A percentile compares a stretch with the other conserved stretches of the same genome.
phyloP scores from a whole-genome alignment of 805 yeast species.

The Barnettozyma populi region DNA sequence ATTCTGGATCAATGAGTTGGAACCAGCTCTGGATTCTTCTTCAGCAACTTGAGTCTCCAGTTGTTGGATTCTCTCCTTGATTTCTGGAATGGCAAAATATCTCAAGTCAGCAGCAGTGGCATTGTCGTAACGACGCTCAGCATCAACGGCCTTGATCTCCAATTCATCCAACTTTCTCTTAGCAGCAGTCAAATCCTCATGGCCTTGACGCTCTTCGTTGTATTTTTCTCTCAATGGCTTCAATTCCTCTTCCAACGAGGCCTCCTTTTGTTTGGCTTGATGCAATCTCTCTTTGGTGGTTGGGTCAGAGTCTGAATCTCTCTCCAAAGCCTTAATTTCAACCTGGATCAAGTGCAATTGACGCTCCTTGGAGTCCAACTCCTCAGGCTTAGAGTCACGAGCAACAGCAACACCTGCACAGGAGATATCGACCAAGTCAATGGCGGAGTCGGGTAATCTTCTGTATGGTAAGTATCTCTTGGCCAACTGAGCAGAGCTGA shows the following conservation, averaged over 20 bases:
- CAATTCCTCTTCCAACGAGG: slow-evolving; percentile 78
- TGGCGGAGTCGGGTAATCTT: slow-evolving; percentile 94
- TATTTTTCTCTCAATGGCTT: slow-evolving; percentile 82
- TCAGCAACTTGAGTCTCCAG: slow-evolving; percentile 75
- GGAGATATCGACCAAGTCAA: slow-evolving; percentile 91
- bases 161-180: slow-evolving; percentile 89
- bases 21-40: slow-evolving; percentile 57
- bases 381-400: slow-evolving; percentile 96
- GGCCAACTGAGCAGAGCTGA: slow-evolving; percentile 91
- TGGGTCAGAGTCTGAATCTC: slow-evolving; percentile 82
- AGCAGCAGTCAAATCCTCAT: slow-evolving; percentile 83
- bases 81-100: slow-evolving; percentile 95
- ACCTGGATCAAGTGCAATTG: slow-evolving; percentile 88
- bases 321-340: slow-evolving; percentile 93
- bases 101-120: slow-evolving; percentile 93
- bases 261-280: slow-evolving; percentile 72
- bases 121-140: slow-evolving; percentile 94
- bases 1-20: slow-evolving; percentile 70
- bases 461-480: slow-evolving; percentile 92
- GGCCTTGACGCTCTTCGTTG: slow-evolving; percentile 82
- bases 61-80: slow-evolving; percentile 66
- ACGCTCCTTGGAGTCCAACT: slow-evolving; percentile 88
- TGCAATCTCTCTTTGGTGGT: slow-evolving; percentile 82
- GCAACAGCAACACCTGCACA: slow-evolving; percentile 98
- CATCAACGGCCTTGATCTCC: slow-evolving; percentile 89